A percentile compares a stretch with the other conserved stretches of the same genome.
Conservation (phyloP, 306 rosid genomes). For the Mimosa bimucronata region DNA sequence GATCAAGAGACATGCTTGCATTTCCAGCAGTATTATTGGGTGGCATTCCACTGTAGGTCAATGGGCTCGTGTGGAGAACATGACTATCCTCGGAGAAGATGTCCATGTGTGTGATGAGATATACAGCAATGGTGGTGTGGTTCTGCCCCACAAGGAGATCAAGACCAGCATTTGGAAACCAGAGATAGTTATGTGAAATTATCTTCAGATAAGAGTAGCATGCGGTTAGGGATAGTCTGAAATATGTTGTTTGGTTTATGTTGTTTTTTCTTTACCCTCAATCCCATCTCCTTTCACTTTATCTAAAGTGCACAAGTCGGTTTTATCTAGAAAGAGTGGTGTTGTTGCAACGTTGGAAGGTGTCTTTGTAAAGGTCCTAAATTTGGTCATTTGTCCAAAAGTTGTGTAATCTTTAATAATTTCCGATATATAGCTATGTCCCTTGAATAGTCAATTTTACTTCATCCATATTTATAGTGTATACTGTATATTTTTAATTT, state of each 20-base stretch:
- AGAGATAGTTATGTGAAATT: conserved; percentile 88
- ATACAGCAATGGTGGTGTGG: conserved; percentile 95
- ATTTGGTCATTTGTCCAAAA: conserved; percentile 43
- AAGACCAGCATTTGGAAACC: conserved; percentile 94
- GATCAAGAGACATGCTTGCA: conserved; percentile 85
- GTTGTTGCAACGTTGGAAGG: conserved; percentile 33
- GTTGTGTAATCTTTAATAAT: conserved; percentile 35
- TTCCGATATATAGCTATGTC: not conserved
- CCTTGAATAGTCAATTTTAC: not conserved
- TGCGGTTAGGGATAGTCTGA: conserved; percentile 38
- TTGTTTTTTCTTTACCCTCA: conserved; percentile 15
- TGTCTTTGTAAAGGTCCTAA: conserved; percentile 38
- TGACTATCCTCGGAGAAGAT: conserved; percentile 97
- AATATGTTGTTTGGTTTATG: conserved; percentile 25
- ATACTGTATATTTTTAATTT: not conserved
- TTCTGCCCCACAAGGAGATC: conserved; percentile 98
- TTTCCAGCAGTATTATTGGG: conserved; percentile 91
- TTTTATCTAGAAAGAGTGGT: conserved; percentile 38
- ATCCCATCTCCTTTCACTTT: conserved; percentile 22
- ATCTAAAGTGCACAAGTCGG: conserved; percentile 35
- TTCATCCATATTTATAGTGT: not conserved
- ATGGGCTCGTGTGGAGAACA: conserved; percentile 97
- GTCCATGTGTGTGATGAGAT: conserved; percentile 91
- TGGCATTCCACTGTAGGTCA: conserved; percentile 99
- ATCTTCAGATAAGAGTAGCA: conserved; percentile 21